Percentiles rank a stretch among this genome's conserved stretches.
Evolutionary conservation across 1,284 basidiomycete species (phyloP).

Genomic region (Violaceomyces palustris): DNA sequence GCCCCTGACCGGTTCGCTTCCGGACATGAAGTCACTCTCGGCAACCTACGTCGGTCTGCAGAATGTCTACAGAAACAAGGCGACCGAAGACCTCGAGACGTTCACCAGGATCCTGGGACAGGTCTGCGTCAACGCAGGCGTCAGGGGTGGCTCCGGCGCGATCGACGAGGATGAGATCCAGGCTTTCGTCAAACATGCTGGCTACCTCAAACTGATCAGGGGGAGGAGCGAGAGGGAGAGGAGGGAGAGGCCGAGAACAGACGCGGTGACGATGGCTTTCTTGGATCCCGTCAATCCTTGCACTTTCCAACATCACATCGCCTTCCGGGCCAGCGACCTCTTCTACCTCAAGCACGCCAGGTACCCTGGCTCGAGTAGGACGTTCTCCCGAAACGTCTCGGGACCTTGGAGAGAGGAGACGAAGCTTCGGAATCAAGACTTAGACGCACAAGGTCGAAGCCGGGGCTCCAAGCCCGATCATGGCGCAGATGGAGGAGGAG

Average conservation of each 20-base stretch:
- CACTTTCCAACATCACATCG: conserved; percentile 47
- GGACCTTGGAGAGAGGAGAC: no score
- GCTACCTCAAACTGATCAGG: conserved; percentile 70
- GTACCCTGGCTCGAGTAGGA: conserved; percentile 54
- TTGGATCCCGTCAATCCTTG: conserved; percentile 42
- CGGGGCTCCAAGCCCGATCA: no score
- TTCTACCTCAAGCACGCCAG: conserved; percentile 53
- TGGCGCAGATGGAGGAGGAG: no score
- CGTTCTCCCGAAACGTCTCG: no score
- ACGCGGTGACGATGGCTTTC: conserved; percentile 30
- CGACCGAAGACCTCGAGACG: conserved; percentile 64
- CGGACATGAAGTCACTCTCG: conserved; percentile 94
- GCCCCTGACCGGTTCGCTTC: conserved; percentile 67
- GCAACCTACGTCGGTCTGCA: conserved; percentile 74
- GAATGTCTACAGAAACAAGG: conserved; percentile 67
- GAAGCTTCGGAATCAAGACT: no score
- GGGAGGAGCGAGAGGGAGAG: conserved; percentile 60
- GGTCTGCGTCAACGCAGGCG: conserved; percentile 43
- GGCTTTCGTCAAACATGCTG: conserved; percentile 83
- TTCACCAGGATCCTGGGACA: conserved; percentile 53
- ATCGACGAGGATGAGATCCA: conserved; percentile 62
- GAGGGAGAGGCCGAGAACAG: conserved; percentile 50
- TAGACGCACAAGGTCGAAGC: no score
- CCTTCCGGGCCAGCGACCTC: conserved; percentile 55
- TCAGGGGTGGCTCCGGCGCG: conserved; percentile 8